Evolutionary conservation across 371 early-diverging fungal species (phyloP).

Genomic region (Rhizopus stolonifer): DNA sequence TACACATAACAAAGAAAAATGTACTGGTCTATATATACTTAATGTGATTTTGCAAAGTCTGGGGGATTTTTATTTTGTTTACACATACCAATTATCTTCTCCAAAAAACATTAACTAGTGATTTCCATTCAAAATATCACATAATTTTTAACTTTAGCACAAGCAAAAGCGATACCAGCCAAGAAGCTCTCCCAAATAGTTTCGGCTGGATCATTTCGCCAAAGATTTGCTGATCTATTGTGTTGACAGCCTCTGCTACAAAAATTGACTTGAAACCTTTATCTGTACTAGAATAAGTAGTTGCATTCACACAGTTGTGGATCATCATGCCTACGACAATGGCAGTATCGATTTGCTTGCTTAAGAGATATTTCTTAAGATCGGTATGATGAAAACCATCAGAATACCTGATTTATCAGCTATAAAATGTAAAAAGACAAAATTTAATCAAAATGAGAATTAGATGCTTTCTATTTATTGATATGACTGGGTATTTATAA

Average conservation of each 20-base stretch:
- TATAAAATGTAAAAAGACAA: too few species aligned
- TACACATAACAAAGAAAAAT: neutral
- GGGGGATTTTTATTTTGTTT: neutral
- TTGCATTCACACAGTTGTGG: constrained; percentile 16
- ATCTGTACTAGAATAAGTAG: constrained; percentile 9
- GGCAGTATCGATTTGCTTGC: constrained; percentile 5
- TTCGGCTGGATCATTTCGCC: constrained; percentile 10
- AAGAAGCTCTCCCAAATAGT: constrained; percentile 4
- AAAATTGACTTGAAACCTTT: constrained; percentile 11
- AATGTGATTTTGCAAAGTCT: neutral
- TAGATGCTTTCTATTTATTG: too few species aligned
- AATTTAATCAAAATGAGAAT: too few species aligned
- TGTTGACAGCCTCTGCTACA: constrained; percentile 11
- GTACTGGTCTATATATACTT: neutral
- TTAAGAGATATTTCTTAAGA: constrained; percentile 11
- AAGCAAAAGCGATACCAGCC: neutral
- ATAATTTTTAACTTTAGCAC: neutral
- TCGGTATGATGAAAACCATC: constrained; percentile 10
- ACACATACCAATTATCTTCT: neutral
- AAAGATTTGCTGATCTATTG: constrained; percentile 7
- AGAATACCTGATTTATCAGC: too few species aligned
- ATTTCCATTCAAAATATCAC: constrained; percentile 1
- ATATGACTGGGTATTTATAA: too few species aligned
- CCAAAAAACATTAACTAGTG: neutral
- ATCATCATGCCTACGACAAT: too few species aligned